Conservation (phyloP, 1,139 yeast species). For the Candida sp. region DNA sequence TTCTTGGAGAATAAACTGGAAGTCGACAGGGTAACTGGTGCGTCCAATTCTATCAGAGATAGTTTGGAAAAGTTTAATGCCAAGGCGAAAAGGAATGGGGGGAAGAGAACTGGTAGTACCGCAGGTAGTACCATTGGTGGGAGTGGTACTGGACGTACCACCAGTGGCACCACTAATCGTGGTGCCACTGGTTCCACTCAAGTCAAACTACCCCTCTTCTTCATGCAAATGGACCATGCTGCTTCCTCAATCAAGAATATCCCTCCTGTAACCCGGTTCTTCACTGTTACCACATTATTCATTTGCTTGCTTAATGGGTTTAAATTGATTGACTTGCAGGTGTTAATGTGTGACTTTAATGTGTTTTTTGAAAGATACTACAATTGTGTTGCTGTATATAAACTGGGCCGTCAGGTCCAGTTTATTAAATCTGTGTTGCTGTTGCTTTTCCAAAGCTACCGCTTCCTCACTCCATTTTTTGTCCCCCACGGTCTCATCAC, state of each 20-base stretch:
- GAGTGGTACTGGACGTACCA: no score
- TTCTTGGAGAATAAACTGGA: constrained; percentile 35
- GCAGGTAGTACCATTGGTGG: not conserved
- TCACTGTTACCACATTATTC: constrained; percentile 34
- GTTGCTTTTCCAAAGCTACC: constrained; percentile 31
- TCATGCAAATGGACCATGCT: constrained; percentile 12
- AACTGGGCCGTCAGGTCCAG: constrained; percentile 4
- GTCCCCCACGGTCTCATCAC: constrained; percentile 33
- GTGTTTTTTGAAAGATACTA: constrained; percentile 6
- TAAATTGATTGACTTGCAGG: constrained; percentile 10
- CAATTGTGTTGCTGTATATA: constrained; percentile 2
- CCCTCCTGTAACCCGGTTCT: constrained; percentile 48
- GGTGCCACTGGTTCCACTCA: not conserved
- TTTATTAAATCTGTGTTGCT: constrained; percentile 6
- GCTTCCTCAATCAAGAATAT: constrained; percentile 31
- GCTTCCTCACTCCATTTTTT: constrained; percentile 48
- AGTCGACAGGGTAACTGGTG: constrained; percentile 40
- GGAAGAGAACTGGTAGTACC: not conserved
- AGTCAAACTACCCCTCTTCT: not conserved
- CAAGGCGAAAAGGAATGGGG: not conserved
- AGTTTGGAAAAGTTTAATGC: not conserved
- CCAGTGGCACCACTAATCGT: not conserved
- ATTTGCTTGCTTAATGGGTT: constrained; percentile 24
- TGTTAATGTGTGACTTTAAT: constrained; percentile 10
- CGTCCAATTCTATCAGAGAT: constrained; percentile 9